Base-by-base conservation (phyloP, 352 stramenopile genomes). In the Pythium dissotocum region DNA sequence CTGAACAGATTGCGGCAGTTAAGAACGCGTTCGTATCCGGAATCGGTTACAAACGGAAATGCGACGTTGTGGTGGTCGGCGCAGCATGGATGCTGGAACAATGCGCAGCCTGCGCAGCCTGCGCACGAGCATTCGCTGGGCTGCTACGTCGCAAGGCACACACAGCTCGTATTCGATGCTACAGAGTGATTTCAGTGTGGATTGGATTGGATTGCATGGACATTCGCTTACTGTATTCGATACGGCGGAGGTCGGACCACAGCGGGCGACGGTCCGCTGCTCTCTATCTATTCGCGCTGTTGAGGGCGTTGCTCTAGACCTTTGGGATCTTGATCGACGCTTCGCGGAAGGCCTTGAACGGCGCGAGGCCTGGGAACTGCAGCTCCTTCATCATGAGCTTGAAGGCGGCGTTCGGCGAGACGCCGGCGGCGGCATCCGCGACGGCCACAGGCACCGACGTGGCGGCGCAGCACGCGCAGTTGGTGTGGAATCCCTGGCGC, bases 401-500 rank as follows among this genome's bases (percentile, higher is more conserved):
- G 78, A 98, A 96, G 83, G 90, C 95, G n/a, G 88, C 89, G 59
- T 97, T 98, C 64, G 91, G 79, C 28, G 94, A 98, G 59, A 87
- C 87, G 30, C 57, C 65, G 9, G 68, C 69, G 28, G 44, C 58
- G 28, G 73, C 46, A 61, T 74, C 62, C 6, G 65, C 65, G 35
- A 72, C 58, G 18, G 65, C 67, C 1, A 71, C 12, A 36, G 67
- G 60, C 56, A 78, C 67, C 40, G 72, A 61, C 4, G 63, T 66
- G 40, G 74, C 65, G 52, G 74, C 63, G 36, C 70, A 70, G 51
- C 77, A 71, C 40, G 84, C 77, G 63, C 78, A 82, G 56, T n/a
- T 65, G 26, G 91, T 96, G 77, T 95, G 85, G 77, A 95, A 91
- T n/a, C 91, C 91, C 76, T 98, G 90, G 63, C 91, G 88, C 79